A percentile compares a stretch with the other conserved stretches of the same genome.
Evolutionary conservation across 192 early-diverging fungal species (phyloP).

Genomic region (Podila verticillata): DNA sequence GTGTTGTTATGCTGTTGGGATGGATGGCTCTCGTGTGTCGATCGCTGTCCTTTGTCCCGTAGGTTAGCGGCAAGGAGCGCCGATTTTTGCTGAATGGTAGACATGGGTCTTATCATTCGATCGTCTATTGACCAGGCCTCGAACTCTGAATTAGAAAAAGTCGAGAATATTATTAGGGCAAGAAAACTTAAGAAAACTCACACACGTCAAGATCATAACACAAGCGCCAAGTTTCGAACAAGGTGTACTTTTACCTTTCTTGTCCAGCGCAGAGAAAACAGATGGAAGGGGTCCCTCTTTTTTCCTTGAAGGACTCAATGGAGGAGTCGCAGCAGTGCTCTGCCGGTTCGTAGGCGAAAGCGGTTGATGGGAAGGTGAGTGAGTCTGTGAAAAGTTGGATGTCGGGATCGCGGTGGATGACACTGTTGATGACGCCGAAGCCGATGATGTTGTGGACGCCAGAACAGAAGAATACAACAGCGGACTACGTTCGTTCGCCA

Average conservation of each 20-base stretch:
- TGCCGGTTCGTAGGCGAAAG: constrained; percentile 10
- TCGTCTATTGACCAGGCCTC: constrained; percentile 46
- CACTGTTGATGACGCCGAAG: constrained; percentile 2
- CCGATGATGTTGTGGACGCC: constrained; percentile 7
- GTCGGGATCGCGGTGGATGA: constrained; percentile 10
- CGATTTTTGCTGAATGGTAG: constrained; percentile 26
- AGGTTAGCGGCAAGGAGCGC: constrained; percentile 11
- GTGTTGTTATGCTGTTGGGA: not conserved
- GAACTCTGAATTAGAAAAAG: constrained; percentile 18
- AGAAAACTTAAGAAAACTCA: no score
- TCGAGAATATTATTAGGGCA: not conserved
- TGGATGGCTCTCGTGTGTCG: not conserved
- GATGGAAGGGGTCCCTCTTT: constrained; percentile 21
- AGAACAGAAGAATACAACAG: constrained; percentile 34
- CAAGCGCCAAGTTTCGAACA: no score
- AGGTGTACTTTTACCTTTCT: constrained; percentile 42
- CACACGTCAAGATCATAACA: no score
- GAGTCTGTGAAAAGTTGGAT: not conserved
- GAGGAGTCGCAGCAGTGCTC: constrained; percentile 33
- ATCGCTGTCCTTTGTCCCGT: constrained; percentile 1
- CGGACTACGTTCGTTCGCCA: constrained; percentile 7
- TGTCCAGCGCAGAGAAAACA: constrained; percentile 17
- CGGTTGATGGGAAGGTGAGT: constrained; percentile 16
- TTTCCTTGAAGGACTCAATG: constrained; percentile 42
- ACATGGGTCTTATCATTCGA: constrained; percentile 11